Conservation (phyloP, 129 eudicot species). For the Ambrosia artemisiifolia region DNA sequence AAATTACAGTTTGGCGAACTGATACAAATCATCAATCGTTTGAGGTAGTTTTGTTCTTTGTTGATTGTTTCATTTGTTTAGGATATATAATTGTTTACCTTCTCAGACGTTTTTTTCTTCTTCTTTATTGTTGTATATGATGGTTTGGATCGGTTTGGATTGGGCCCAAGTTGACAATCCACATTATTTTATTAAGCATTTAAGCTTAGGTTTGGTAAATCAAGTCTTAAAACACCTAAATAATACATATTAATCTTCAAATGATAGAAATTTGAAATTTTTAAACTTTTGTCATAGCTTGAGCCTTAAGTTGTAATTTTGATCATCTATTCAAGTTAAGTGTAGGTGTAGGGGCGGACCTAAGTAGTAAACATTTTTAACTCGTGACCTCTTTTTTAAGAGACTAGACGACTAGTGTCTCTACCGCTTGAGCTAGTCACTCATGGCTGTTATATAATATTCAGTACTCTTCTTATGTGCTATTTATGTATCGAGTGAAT, state of each 20-base stretch:
- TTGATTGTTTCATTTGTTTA: constrained; percentile 30
- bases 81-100: constrained; percentile 18
- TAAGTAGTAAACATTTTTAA: too few species aligned
- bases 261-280: background rate
- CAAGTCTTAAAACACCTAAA: background rate
- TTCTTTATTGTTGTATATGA: constrained; percentile 4
- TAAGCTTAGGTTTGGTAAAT: background rate
- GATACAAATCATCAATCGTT: background rate
- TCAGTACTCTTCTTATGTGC: too few species aligned
- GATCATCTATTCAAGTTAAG: too few species aligned
- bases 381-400: too few species aligned
- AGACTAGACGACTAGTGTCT: too few species aligned
- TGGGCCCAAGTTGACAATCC: constrained; percentile 5
- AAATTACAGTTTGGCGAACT: constrained; percentile 21
- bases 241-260: background rate
- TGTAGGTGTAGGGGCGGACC: too few species aligned
- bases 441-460: too few species aligned
- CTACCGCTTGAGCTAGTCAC: too few species aligned
- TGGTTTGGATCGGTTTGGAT: background rate
- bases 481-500: too few species aligned
- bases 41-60: constrained; percentile 18
- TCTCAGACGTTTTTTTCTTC: background rate
- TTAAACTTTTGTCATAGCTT: background rate
- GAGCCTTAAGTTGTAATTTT: background rate
- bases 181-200: background rate